phyloP scores from a whole-genome alignment of 306 rosid genomes.

The Prunus mume region DNA sequence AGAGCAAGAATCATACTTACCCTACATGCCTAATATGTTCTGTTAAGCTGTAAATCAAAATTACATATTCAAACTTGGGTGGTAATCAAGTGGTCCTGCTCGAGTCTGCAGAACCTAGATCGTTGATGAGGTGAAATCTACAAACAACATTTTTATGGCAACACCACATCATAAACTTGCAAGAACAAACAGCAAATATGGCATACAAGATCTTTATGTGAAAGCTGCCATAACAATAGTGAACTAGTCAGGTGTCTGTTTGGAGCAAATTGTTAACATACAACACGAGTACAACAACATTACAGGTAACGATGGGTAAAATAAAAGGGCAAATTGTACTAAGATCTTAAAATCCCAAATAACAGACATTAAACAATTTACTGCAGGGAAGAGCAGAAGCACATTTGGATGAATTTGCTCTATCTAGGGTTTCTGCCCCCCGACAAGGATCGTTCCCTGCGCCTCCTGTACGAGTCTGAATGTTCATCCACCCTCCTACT shows the following conservation, averaged over 20 bases:
- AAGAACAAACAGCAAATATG: background rate
- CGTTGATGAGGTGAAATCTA: too few species aligned
- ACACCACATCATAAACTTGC: background rate
- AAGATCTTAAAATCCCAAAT: background rate
- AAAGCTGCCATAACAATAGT: background rate
- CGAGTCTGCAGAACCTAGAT: background rate
- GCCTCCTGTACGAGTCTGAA: constrained; percentile 29
- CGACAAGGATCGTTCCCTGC: constrained; percentile 26
- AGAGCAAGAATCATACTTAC: too few species aligned
- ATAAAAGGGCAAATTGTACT: background rate
- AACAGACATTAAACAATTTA: background rate
- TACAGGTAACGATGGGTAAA: background rate
- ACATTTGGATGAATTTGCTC: background rate
- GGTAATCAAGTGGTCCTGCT: background rate
- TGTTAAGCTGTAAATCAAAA: too few species aligned
- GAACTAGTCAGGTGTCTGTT: background rate
- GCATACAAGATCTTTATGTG: background rate
- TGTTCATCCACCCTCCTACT: constrained; percentile 29
- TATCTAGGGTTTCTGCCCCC: constrained; percentile 14
- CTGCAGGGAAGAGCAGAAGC: background rate
- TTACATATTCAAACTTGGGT: background rate
- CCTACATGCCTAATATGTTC: too few species aligned
- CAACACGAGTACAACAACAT: constrained; percentile 7
- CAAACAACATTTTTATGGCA: background rate
- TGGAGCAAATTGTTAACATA: background rate